These are phyloP conservation scores for Coemansia reversa DNA, from an alignment of 192 early-diverging fungal species.

Conservation along the genomic window DNA sequence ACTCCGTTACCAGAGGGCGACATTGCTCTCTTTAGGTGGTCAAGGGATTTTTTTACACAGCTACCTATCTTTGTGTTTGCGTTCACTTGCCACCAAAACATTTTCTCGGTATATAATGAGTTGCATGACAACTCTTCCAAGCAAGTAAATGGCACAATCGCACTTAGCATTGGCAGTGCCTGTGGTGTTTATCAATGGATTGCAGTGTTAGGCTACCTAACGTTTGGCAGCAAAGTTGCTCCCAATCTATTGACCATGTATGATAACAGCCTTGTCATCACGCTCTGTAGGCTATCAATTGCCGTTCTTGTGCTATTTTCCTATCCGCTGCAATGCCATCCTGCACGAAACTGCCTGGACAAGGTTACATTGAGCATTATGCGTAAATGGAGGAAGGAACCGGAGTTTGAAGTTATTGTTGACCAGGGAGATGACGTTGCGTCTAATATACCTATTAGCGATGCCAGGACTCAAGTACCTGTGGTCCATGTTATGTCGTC, in stretches of 20 bases:
- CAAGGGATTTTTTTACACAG: conserved; percentile 65
- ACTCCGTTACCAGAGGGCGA: conserved; percentile 59
- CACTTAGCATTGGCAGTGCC: conserved; percentile 73
- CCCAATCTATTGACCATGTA: conserved; percentile 78
- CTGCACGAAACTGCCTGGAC: conserved; percentile 83
- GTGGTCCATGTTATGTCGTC: conserved; percentile 46
- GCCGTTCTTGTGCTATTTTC: conserved; percentile 86
- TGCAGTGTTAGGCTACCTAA: conserved; percentile 88
- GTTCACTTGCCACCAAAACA: conserved; percentile 99
- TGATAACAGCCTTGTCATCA: conserved; percentile 60
- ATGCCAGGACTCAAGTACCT: conserved; percentile 21
- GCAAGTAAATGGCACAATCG: conserved; percentile 68
- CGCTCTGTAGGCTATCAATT: conserved; percentile 83
- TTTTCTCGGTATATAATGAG: conserved; percentile 96
- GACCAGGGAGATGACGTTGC: conserved; percentile 5
- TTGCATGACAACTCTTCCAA: conserved; percentile 76
- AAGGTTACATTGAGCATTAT: conserved; percentile 65
- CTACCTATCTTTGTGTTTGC: conserved; percentile 98
- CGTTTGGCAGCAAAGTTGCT: conserved; percentile 79
- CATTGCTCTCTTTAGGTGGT: conserved; percentile 61
- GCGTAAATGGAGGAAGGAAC: conserved; percentile 33
- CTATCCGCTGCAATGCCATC: conserved; percentile 93
- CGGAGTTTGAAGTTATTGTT: conserved; percentile 33
- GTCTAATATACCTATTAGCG: conserved; percentile 9
- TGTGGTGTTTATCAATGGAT: conserved; percentile 78